These are phyloP conservation scores for Coelastrella sp. DNA, from an alignment of 139 green algal species.

Conservation along the genomic window DNA sequence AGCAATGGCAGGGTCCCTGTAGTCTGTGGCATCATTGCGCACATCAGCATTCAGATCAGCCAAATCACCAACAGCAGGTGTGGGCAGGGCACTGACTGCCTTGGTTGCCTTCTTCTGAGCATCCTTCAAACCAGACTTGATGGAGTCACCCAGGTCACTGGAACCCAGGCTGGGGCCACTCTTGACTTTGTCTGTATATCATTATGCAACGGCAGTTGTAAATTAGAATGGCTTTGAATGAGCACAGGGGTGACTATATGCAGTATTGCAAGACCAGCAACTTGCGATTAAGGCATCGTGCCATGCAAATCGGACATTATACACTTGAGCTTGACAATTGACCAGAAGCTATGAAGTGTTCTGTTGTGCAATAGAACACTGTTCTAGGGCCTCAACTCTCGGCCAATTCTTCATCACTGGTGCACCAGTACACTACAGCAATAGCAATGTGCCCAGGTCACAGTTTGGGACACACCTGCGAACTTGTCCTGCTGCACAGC, in stretches of 20 bases:
- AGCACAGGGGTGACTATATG: too few species aligned
- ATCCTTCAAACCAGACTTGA: background rate
- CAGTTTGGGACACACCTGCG: background rate
- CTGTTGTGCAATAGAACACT: too few species aligned
- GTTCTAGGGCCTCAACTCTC: too few species aligned
- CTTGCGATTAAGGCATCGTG: too few species aligned
- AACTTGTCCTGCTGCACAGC: slow-evolving; percentile 28
- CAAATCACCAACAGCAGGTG: background rate
- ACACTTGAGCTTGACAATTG: too few species aligned
- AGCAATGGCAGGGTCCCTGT: slow-evolving; percentile 29
- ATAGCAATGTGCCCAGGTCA: too few species aligned
- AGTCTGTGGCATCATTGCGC: background rate
- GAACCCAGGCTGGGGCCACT: background rate
- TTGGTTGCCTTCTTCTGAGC: background rate
- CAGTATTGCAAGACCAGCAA: too few species aligned
- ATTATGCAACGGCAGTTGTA: background rate
- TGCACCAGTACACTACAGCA: too few species aligned
- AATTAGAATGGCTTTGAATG: too few species aligned
- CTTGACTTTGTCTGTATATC: background rate
- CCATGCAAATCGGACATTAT: too few species aligned
- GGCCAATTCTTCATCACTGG: too few species aligned
- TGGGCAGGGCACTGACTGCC: background rate
- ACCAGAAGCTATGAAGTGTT: too few species aligned
- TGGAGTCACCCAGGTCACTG: background rate
- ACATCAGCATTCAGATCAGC: slow-evolving; percentile 19